Base-by-base conservation (phyloP, 257 asterid genomes). In the Leonotis leonurus region DNA sequence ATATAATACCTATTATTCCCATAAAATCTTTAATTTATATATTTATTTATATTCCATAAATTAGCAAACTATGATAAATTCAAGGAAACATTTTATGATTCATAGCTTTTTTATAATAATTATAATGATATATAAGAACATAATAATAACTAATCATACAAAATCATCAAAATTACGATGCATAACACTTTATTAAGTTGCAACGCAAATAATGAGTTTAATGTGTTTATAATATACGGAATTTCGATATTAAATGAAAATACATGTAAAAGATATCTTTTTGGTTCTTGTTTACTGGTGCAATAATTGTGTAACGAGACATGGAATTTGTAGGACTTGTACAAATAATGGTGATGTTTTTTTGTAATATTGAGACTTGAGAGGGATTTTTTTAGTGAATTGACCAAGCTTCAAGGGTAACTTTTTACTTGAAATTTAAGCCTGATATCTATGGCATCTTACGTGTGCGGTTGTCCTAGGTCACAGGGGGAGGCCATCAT, bases 401-500 rank as follows among this genome's bases (percentile, higher is more conserved):
- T 21, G 37, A 32, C 48, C 41, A 33, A 32, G 44, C 55, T 22
- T 25, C 27, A 67, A 6, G 50, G 50, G 24, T 14, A 27, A 20
- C 16, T 56, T 67, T 67, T n/a, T n/a, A n/a, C n/a, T n/a, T 56
- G 59, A 33, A 67, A 10, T 66, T 54, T 44, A 3, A 39, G 26
- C 56, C 49, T 33, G 10, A 49, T 65, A 46, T 18, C 60, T 41
- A 27, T 53, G 55, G 49, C 20, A 33, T 68, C 52, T 83, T 73
- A 80, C 61, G 60, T 57, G 39, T 44, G 33, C 43, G 63, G 61
- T 48, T 56, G 27, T 73, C 75, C 52, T 66, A 92, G 99, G 80
- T 92, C 99, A 48, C 97, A 92, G 73, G 99, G 99, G 18, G 99
- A 92, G 87, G 99, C 99, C 64, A 92, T 92, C 73, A 86, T 86